These are phyloP conservation scores for Podospora comata DNA, from an alignment of 495 filamentous ascomycete species.

Conservation along the genomic window DNA sequence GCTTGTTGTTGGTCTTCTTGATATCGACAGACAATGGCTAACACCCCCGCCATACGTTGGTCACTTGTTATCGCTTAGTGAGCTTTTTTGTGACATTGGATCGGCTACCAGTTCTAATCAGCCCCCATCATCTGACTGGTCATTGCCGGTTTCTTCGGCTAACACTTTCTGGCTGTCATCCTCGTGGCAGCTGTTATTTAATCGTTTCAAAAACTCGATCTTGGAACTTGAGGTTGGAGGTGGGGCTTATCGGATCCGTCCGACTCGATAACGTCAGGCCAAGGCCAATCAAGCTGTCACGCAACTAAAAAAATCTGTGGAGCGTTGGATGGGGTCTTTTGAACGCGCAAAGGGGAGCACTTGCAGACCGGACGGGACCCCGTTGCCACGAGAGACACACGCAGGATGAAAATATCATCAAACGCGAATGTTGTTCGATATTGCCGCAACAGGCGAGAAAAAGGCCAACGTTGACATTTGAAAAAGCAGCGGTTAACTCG, in stretches of 20 bases:
- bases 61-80: not conserved
- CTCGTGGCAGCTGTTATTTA: not conserved
- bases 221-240: not conserved
- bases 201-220: constrained; percentile 1
- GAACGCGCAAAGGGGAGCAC: not conserved
- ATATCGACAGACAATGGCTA: not conserved
- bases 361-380: not conserved
- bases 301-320: not conserved
- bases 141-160: not conserved
- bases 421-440: no score
- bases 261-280: not conserved
- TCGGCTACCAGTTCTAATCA: no score
- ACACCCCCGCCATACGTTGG: not conserved
- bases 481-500: not conserved
- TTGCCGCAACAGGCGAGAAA: not conserved
- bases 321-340: not conserved
- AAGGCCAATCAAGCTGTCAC: constrained; percentile 2
- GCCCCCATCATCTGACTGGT: no score
- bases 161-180: not conserved
- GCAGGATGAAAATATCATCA: no score
- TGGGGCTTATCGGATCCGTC: constrained; percentile 3
- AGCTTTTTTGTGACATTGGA: not conserved
- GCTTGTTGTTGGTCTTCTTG: not conserved
- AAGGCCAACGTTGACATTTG: not conserved
- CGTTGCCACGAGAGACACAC: not conserved